These are phyloP conservation scores for Daldinia childiae DNA, from an alignment of 495 filamentous ascomycete species.

Conservation along the genomic window DNA sequence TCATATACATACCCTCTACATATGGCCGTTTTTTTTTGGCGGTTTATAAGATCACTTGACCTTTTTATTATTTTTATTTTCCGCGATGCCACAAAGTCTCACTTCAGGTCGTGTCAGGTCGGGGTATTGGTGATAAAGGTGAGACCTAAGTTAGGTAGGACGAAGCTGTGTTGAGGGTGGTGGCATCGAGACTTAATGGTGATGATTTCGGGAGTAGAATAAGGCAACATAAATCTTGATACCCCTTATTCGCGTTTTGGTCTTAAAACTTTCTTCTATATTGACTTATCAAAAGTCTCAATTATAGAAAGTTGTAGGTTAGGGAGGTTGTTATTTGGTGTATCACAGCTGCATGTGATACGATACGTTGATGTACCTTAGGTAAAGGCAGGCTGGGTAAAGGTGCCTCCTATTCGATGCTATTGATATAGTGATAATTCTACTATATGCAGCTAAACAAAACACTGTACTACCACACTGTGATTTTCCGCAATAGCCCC, in stretches of 20 bases:
- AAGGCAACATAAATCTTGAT: neutral
- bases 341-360: neutral
- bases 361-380: no score
- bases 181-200: neutral
- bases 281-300: no score
- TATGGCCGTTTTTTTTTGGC: constrained; percentile 13
- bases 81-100: constrained; percentile 13
- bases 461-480: constrained; percentile 10
- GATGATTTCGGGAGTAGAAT: neutral
- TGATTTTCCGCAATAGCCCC: constrained; percentile 14
- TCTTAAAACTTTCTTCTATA: neutral
- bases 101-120: neutral
- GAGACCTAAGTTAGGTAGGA: constrained; percentile 17
- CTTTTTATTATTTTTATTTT: constrained; percentile 4
- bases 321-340: no score
- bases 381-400: no score
- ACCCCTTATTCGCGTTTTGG: neutral
- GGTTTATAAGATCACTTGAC: constrained; percentile 37
- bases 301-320: no score
- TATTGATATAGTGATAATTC: neutral
- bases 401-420: neutral
- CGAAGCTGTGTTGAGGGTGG: neutral
- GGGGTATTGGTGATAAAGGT: neutral
- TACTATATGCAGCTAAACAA: neutral
- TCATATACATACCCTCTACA: constrained; percentile 25